Percentiles rank a stretch among this genome's conserved stretches.
phyloP scores from a whole-genome alignment of 1,139 yeast species.

The Protomyces inundatus region DNA sequence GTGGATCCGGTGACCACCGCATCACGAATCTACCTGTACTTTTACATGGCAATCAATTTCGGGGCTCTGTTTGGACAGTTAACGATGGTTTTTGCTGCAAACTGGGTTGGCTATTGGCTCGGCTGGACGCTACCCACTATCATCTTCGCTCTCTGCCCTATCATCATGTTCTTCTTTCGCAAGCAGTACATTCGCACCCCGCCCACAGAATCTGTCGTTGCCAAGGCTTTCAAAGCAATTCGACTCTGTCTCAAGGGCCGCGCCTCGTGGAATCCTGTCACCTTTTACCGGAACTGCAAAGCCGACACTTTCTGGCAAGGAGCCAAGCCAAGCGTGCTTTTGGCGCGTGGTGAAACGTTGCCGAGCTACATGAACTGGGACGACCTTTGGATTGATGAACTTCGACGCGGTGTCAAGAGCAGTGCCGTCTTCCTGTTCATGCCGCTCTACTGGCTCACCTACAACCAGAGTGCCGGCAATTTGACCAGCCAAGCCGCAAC shows the following conservation, averaged over 20 bases:
- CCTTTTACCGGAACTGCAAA: constrained; percentile 50
- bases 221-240: constrained; percentile 47
- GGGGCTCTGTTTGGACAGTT: constrained; percentile 77
- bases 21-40: constrained; percentile 68
- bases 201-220: constrained; percentile 58
- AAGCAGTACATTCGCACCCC: constrained; percentile 56
- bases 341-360: background rate
- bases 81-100: constrained; percentile 63
- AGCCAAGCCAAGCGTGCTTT: constrained; percentile 30
- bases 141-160: constrained; percentile 58
- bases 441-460: constrained; percentile 64
- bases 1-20: constrained; percentile 66
- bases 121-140: constrained; percentile 63
- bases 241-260: constrained; percentile 6
- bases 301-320: constrained; percentile 52
- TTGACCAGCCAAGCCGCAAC: constrained; percentile 61
- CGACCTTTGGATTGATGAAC: constrained; percentile 60
- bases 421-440: constrained; percentile 60
- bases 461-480: constrained; percentile 62
- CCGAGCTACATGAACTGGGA: constrained; percentile 42
- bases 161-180: constrained; percentile 53
- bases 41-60: constrained; percentile 73
- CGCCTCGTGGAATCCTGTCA: constrained; percentile 46
- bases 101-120: constrained; percentile 65
- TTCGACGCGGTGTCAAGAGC: constrained; percentile 52